Conservation (phyloP, 257 asterid genomes). For the Knoxia roxburghii region DNA sequence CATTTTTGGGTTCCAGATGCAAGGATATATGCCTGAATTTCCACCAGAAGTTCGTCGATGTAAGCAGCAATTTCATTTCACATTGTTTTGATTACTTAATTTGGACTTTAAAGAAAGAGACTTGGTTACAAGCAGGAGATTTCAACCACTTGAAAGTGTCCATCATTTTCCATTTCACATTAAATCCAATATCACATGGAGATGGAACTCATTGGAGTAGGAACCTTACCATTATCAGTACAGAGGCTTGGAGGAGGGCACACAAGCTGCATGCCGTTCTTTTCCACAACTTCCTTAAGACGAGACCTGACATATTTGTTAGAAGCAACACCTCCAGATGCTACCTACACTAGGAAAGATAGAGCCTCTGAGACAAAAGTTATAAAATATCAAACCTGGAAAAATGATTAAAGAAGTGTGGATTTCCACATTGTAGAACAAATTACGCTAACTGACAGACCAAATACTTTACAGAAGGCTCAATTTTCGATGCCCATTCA, state of each 20-base stretch:
- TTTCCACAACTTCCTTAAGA: constrained; percentile 52
- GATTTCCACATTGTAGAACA: neutral
- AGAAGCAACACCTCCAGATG: constrained; percentile 96
- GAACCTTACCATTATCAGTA: constrained; percentile 74
- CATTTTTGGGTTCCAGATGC: neutral
- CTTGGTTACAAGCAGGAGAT: neutral
- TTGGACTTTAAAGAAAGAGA: neutral
- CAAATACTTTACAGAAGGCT: constrained; percentile 76
- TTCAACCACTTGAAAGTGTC: neutral
- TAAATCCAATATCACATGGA: neutral
- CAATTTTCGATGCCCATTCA: constrained; percentile 81
- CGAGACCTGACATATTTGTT: constrained; percentile 71
- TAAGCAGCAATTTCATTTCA: neutral
- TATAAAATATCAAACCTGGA: neutral
- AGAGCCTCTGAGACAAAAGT: constrained; percentile 1
- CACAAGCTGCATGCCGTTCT: constrained; percentile 64
- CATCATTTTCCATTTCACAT: neutral
- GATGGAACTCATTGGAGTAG: neutral
- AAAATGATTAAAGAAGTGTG: neutral
- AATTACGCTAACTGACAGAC: constrained; percentile 26
- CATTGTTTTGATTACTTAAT: neutral
- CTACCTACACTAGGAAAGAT: constrained; percentile 54
- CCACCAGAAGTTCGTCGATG: neutral
- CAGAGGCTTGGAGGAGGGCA: constrained; percentile 98
- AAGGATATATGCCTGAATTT: neutral